phyloP scores from a whole-genome alignment of 31 red algal genomes.

The Odonthalia washingtoniensis region DNA sequence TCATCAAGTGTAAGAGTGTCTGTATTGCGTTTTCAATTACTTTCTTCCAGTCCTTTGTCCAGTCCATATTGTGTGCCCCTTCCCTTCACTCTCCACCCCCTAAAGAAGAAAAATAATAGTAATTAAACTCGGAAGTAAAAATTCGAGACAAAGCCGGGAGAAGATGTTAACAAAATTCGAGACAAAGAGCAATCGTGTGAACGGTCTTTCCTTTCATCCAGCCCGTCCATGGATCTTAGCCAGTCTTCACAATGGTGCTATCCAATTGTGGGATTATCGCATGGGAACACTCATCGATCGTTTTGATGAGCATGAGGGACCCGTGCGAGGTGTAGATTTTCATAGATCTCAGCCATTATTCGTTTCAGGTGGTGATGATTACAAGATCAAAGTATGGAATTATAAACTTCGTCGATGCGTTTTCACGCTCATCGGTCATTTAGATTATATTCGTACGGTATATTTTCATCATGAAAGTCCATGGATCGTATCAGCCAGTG shows the following conservation, averaged over 20 bases:
- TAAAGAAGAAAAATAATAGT: no score
- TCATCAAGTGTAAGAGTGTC: no score
- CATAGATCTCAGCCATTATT: slow-evolving; percentile 94
- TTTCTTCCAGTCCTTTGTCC: no score
- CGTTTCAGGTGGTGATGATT: slow-evolving; percentile 98
- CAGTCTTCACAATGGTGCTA: slow-evolving; percentile 93
- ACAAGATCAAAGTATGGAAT: slow-evolving; percentile 99
- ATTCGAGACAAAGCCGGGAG: no score
- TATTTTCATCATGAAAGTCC: slow-evolving; percentile 97
- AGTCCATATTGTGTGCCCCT: no score
- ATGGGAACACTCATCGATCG: slow-evolving; percentile 98
- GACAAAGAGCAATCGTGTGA: slow-evolving; percentile 95
- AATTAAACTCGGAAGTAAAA: no score
- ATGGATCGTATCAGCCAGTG: slow-evolving; percentile 97
- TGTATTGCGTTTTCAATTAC: no score
- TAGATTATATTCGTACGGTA: slow-evolving; percentile 98
- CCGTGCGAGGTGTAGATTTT: slow-evolving; percentile 95
- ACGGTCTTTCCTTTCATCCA: slow-evolving; percentile 97
- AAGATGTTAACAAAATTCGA: slow-evolving; percentile 97
- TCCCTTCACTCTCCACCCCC: no score
- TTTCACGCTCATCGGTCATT: slow-evolving; percentile 93
- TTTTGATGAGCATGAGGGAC: slow-evolving; percentile 98
- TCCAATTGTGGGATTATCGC: slow-evolving; percentile 98
- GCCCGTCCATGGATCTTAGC: slow-evolving; percentile 95
- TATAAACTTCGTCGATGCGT: slow-evolving; percentile 96